These are phyloP conservation scores for Annona cherimola DNA, from an alignment of 164 flowering plant species.

Conservation along the genomic window DNA sequence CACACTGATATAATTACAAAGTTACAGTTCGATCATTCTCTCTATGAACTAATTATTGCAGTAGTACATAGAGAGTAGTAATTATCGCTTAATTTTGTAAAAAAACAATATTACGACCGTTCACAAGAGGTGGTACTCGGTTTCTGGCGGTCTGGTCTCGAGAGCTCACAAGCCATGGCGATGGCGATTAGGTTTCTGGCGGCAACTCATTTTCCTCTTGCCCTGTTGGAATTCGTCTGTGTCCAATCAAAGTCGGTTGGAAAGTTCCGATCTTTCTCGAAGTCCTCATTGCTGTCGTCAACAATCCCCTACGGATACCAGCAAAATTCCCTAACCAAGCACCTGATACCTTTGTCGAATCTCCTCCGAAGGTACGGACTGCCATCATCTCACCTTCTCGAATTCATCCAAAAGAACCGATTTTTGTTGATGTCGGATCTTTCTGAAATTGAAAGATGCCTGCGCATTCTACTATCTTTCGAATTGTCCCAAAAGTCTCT, in stretches of 20 bases:
- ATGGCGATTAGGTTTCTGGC: slow-evolving; percentile 17
- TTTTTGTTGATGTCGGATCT: slow-evolving; percentile 31
- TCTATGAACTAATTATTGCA: too few species aligned
- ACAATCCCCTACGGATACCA: slow-evolving; percentile 1
- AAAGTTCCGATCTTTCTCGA: slow-evolving; percentile 13
- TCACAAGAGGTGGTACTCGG: too few species aligned
- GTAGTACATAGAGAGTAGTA: too few species aligned
- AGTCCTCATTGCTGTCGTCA: slow-evolving; percentile 1
- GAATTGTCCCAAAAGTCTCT: slow-evolving; percentile 40
- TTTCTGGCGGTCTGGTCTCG: background rate
- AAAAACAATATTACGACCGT: too few species aligned
- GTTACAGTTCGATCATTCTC: too few species aligned
- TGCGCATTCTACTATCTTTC: slow-evolving; percentile 40
- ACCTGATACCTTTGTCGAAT: slow-evolving; percentile 31
- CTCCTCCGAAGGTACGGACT: slow-evolving; percentile 64
- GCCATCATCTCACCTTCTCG: slow-evolving; percentile 34
- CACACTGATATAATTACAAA: too few species aligned
- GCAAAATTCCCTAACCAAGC: slow-evolving; percentile 26
- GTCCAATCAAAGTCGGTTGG: background rate
- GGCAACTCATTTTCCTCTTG: background rate
- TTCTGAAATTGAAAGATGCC: slow-evolving; percentile 42
- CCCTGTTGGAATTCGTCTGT: background rate
- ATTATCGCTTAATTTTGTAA: too few species aligned
- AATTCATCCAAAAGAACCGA: slow-evolving; percentile 36
- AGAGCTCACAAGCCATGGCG: background rate